phyloP scores from a whole-genome alignment of 2,329 filamentous ascomycete genomes.

The Cladophialophora yegresii region DNA sequence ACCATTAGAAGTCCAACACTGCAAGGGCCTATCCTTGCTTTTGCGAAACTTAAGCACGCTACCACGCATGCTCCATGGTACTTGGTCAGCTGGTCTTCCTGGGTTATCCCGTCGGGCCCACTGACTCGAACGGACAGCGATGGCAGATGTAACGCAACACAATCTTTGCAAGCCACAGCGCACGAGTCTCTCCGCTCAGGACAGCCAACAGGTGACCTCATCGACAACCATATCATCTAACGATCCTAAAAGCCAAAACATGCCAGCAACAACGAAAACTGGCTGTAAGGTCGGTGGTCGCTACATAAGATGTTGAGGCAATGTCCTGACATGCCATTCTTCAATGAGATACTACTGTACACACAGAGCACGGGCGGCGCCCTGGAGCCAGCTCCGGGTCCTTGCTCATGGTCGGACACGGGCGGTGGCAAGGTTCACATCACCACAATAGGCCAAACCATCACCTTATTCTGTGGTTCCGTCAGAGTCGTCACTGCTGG shows the following conservation, averaged over 20 bases:
- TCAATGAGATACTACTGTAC: not conserved
- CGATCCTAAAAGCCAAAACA: not conserved
- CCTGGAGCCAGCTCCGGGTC: no score
- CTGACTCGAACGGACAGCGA: not conserved
- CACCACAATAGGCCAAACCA: constrained; percentile 3
- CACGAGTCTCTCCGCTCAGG: not conserved
- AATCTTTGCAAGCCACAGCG: not conserved
- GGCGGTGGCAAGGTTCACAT: constrained; percentile 8
- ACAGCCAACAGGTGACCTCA: not conserved
- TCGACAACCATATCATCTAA: not conserved
- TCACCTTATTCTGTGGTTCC: constrained; percentile 22
- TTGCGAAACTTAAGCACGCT: not conserved
- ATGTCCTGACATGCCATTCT: not conserved
- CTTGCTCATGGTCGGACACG: not conserved
- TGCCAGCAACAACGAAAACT: not conserved
- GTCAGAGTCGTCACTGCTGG: constrained; percentile 27
- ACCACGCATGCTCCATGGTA: not conserved
- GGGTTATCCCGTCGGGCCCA: not conserved
- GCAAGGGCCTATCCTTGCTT: not conserved
- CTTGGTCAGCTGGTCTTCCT: not conserved
- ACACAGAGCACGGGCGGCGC: not conserved
- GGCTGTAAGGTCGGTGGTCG: not conserved
- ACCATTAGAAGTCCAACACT: not conserved
- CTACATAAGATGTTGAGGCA: not conserved
- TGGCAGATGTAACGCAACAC: not conserved